A percentile compares a stretch with the other conserved stretches of the same genome.
Conservation (phyloP, 2,329 filamentous ascomycete species). For the Alternaria longipes region DNA sequence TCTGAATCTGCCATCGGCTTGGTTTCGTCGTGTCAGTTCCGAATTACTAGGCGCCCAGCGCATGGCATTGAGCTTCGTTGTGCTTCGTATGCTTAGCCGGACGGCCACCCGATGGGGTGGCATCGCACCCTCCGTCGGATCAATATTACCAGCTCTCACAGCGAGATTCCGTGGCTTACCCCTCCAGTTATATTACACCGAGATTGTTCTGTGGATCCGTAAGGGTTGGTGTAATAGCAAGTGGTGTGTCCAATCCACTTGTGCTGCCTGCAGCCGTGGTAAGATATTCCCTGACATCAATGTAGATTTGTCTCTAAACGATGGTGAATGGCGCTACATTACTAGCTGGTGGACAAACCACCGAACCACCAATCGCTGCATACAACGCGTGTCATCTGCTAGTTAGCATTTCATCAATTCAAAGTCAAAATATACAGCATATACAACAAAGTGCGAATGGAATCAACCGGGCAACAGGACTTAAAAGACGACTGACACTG, state of each 20-base stretch:
- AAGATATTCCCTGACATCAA: not conserved
- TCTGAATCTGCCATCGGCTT: not conserved
- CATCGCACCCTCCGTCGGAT: constrained; percentile 9
- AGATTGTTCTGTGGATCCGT: constrained; percentile 7
- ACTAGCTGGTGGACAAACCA: not conserved
- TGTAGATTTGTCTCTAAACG: not conserved
- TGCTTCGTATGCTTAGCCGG: constrained; percentile 31
- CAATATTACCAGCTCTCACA: not conserved
- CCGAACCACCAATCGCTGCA: not conserved
- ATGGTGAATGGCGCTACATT: not conserved
- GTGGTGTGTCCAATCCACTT: not conserved
- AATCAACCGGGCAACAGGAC: not conserved
- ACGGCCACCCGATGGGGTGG: constrained; percentile 14
- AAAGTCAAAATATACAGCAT: not conserved
- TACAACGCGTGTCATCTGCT: not conserved
- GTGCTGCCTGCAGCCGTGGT: not conserved
- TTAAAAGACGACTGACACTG: not conserved
- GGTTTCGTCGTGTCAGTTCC: constrained; percentile 1
- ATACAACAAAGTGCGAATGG: not conserved
- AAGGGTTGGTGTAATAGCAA: not conserved
- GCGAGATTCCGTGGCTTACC: not conserved
- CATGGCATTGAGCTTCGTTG: constrained; percentile 23
- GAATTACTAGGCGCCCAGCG: no score
- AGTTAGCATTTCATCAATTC: not conserved
- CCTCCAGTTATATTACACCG: constrained; percentile 10